A percentile compares a stretch with the other conserved stretches of the same genome.
phyloP scores from a whole-genome alignment of 2,329 filamentous ascomycete genomes.

The Phoma sp. region DNA sequence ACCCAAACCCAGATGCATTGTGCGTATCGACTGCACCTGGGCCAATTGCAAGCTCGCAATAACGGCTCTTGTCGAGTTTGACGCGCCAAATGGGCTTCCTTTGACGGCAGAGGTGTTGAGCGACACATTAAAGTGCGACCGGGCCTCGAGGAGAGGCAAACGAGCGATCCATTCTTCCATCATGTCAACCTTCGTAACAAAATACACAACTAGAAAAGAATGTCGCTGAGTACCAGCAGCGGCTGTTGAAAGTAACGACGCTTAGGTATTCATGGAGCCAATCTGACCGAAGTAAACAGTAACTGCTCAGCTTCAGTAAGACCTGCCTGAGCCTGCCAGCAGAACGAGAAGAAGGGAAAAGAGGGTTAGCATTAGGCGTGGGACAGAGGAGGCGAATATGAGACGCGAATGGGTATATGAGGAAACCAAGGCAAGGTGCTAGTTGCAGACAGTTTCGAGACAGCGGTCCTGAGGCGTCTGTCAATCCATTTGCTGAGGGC shows the following conservation, averaged over 20 bases:
- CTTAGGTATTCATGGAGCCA: constrained; percentile 50
- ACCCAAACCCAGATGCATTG: constrained; percentile 50
- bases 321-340: constrained; percentile 51
- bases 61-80: constrained; percentile 40
- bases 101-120: constrained; percentile 42
- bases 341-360: constrained; percentile 46
- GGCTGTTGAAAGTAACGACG: constrained; percentile 42
- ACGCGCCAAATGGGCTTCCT: constrained; percentile 39
- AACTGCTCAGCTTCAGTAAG: constrained; percentile 47
- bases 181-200: constrained; percentile 38
- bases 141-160: constrained; percentile 41
- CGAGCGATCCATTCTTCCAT: constrained; percentile 49
- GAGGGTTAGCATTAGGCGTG: constrained; percentile 48
- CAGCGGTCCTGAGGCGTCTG: constrained; percentile 49
- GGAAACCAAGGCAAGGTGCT: constrained; percentile 39
- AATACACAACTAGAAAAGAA: constrained; percentile 40
- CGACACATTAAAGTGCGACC: constrained; percentile 50
- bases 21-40: constrained; percentile 49
- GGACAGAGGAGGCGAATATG: constrained; percentile 46
- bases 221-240: constrained; percentile 52
- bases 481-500: constrained; percentile 38
- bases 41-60: constrained; percentile 47
- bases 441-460: constrained; percentile 49
- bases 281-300: constrained; percentile 44
- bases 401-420: constrained; percentile 52